phyloP scores from a whole-genome alignment of 1,284 basidiomycete species.

The Pholiota adiposa region DNA sequence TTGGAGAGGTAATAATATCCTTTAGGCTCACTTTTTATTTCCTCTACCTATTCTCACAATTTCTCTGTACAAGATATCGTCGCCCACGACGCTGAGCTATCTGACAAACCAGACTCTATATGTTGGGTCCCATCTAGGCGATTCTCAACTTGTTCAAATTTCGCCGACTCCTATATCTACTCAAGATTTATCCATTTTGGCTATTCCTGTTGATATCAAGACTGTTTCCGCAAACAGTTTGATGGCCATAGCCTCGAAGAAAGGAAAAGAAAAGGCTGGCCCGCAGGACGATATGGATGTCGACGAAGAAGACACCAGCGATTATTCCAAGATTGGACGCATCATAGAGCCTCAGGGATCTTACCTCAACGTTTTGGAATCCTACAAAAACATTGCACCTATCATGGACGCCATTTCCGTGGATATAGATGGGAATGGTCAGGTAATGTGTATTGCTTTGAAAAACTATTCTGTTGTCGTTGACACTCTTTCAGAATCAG shows the following conservation, averaged over 20 bases:
- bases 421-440: conserved; percentile 75
- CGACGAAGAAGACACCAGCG: conserved; percentile 27
- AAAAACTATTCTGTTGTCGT: conserved; percentile 12
- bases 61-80: conserved; percentile 58
- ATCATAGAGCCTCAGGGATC: conserved; percentile 55
- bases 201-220: conserved; percentile 50
- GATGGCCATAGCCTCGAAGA: conserved; percentile 25
- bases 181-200: conserved; percentile 50
- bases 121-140: conserved; percentile 83
- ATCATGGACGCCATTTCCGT: conserved; percentile 85
- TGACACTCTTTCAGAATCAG: conserved; percentile 55
- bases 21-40: not conserved
- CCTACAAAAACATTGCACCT: conserved; percentile 85
- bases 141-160: conserved; percentile 78
- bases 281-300: conserved; percentile 34
- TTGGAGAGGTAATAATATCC: conserved; percentile 65
- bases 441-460: conserved; percentile 52
- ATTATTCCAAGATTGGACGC: conserved; percentile 41
- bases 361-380: conserved; percentile 63
- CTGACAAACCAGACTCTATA: conserved; percentile 79
- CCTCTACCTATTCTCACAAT: not conserved
- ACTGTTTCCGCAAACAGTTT: conserved; percentile 41
- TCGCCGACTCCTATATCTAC: conserved; percentile 46
- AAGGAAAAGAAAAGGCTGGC: conserved; percentile 41
- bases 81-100: conserved; percentile 78